These are phyloP conservation scores for Evernia prunastri DNA, from an alignment of 495 filamentous ascomycete genomes.

Conservation along the genomic window DNA sequence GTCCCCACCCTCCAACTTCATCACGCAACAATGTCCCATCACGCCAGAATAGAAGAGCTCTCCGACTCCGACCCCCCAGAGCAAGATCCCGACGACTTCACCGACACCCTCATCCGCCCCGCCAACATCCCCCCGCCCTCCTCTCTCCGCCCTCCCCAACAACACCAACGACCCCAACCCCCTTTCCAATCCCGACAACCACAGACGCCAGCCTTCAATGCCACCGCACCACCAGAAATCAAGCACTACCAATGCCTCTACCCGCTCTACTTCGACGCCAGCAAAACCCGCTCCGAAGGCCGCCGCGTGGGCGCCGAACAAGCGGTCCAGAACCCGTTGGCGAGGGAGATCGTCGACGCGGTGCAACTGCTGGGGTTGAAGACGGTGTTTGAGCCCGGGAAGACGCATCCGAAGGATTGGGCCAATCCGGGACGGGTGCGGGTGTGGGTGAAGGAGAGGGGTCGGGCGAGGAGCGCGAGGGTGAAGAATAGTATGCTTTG, in stretches of 20 bases:
- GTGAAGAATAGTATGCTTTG: conserved; percentile 67
- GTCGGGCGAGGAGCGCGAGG: conserved; percentile 41
- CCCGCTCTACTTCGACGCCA: conserved; percentile 85
- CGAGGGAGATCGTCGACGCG: conserved; percentile 81
- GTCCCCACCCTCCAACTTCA: background rate
- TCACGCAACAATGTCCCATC: conserved; percentile 11
- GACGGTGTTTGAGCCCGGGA: conserved; percentile 81
- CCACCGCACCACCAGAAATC: conserved; percentile 44
- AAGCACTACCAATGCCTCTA: conserved; percentile 83
- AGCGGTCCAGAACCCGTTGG: conserved; percentile 80
- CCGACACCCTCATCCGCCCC: conserved; percentile 38
- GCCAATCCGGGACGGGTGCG: conserved; percentile 88
- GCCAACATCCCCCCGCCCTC: conserved; percentile 30
- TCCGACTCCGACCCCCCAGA: conserved; percentile 70
- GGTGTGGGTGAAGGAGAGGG: conserved; percentile 59
- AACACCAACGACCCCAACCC: conserved; percentile 23
- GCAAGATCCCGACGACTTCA: conserved; percentile 42
- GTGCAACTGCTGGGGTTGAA: conserved; percentile 65
- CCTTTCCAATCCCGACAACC: conserved; percentile 39
- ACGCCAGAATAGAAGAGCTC: conserved; percentile 85
- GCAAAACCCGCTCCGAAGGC: conserved; percentile 66
- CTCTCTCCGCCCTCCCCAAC: conserved; percentile 2
- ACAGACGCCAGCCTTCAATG: conserved; percentile 35
- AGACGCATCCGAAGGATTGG: conserved; percentile 95
- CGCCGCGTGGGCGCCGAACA: conserved; percentile 64